Percentiles rank a stretch among this genome's conserved stretches.
Conservation (phyloP, 2,329 filamentous ascomycete genomes). For the Davidsoniella eucalypti region DNA sequence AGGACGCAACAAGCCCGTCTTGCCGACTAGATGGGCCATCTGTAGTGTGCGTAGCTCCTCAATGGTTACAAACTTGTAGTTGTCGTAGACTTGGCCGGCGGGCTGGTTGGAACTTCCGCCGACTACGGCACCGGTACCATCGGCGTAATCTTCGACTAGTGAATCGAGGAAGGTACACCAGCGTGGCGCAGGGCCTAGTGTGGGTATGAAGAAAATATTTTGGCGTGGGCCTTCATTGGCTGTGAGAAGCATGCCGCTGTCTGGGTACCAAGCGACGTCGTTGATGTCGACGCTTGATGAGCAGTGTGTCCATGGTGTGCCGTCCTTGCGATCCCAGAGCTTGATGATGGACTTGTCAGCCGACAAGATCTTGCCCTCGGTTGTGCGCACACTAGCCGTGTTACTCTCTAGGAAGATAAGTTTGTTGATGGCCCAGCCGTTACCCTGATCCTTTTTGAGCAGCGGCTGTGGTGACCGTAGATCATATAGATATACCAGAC, state of each 20-base stretch:
- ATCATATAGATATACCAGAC: slow-evolving; percentile 82
- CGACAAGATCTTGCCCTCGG: slow-evolving; percentile 76
- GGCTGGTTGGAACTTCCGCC: slow-evolving; percentile 26
- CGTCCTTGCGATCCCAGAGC: slow-evolving; percentile 73
- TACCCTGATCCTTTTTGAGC: slow-evolving; percentile 87
- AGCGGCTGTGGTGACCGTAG: slow-evolving; percentile 73
- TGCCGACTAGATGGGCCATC: slow-evolving; percentile 75
- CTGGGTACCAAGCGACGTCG: slow-evolving; percentile 79
- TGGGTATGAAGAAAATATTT: slow-evolving; percentile 87
- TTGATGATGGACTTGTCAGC: slow-evolving; percentile 95
- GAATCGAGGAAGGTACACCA: slow-evolving; percentile 98
- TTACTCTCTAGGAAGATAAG: slow-evolving; percentile 52
- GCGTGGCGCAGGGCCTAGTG: slow-evolving; percentile 78
- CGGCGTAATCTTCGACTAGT: slow-evolving; percentile 96
- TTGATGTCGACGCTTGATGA: slow-evolving; percentile 93
- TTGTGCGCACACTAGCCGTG: slow-evolving; percentile 57
- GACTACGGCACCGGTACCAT: slow-evolving; percentile 24
- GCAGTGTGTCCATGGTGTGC: slow-evolving; percentile 85
- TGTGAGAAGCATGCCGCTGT: slow-evolving; percentile 87
- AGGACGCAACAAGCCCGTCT: slow-evolving; percentile 73
- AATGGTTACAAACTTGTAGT: slow-evolving; percentile 93
- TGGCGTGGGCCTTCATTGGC: slow-evolving; percentile 94
- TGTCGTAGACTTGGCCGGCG: slow-evolving; percentile 78
- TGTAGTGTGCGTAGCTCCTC: slow-evolving; percentile 75
- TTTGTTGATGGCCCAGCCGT: slow-evolving; percentile 82